Percentiles rank a stretch among this genome's conserved stretches.
Evolutionary conservation across 208 protist genomes (phyloP).

Genomic region (Herpetomonas tarakana): DNA sequence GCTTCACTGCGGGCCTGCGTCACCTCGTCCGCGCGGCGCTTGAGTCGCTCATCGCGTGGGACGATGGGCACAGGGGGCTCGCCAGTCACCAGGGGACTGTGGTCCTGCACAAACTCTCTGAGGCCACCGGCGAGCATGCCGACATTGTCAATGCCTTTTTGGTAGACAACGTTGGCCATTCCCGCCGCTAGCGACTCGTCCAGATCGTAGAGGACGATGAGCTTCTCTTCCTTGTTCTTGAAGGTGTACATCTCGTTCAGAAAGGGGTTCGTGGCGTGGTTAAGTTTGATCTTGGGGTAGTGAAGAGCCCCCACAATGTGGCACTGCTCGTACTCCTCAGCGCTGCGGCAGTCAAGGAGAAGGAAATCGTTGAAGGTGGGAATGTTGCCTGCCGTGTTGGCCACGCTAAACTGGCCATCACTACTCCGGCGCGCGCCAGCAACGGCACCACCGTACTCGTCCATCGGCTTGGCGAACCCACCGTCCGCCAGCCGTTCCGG

Average conservation of each 20-base stretch:
- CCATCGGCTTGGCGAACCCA: conserved; percentile 81
- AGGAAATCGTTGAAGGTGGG: conserved; percentile 38
- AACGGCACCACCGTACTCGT: conserved; percentile 54
- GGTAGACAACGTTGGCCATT: conserved; percentile 64
- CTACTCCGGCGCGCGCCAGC: not conserved
- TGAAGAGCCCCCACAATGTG: conserved; percentile 79
- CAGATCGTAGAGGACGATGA: conserved; percentile 87
- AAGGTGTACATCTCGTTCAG: conserved; percentile 80
- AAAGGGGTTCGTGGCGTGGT: conserved; percentile 77
- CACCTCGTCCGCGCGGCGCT: conserved; percentile 62
- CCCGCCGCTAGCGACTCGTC: conserved; percentile 64
- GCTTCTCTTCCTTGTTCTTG: conserved; percentile 85
- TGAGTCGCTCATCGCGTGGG: conserved; percentile 58
- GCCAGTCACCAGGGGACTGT: conserved; percentile 45
- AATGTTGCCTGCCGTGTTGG: not conserved
- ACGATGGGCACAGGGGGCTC: conserved; percentile 60
- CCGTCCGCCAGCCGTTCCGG: conserved; percentile 42
- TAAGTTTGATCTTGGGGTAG: conserved; percentile 73
- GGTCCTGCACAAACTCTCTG: conserved; percentile 84
- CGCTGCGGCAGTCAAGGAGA: conserved; percentile 74
- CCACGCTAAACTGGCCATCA: not conserved
- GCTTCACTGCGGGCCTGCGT: conserved; percentile 76
- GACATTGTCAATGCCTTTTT: conserved; percentile 90
- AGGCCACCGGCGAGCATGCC: conserved; percentile 77
- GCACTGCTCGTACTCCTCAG: conserved; percentile 73